These are phyloP conservation scores for Colletotrichum spinosum DNA, from an alignment of 2,329 filamentous ascomycete genomes.

Conservation along the genomic window DNA sequence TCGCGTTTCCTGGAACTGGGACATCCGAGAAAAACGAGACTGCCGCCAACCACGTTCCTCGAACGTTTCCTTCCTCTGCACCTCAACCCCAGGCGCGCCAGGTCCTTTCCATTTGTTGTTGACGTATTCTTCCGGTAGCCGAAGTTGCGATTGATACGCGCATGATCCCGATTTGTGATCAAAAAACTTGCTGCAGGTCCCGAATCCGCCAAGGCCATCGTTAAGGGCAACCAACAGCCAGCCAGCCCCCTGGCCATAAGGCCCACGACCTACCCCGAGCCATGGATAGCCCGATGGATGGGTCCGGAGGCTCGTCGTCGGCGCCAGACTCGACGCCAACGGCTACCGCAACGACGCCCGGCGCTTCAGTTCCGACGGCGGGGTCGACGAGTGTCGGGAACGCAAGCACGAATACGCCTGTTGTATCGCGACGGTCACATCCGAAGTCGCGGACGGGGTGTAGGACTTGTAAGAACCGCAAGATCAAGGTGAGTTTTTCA, in stretches of 20 bases:
- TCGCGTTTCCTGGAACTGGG: slow-evolving; percentile 17
- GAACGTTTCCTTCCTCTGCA: slow-evolving; percentile 30
- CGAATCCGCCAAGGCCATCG: not conserved
- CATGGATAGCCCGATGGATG: slow-evolving; percentile 37
- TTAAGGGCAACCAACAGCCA: not conserved
- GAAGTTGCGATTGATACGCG: not conserved
- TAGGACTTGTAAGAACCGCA: slow-evolving; percentile 65
- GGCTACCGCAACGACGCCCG: slow-evolving; percentile 29
- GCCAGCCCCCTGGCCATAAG: not conserved
- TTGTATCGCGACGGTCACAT: slow-evolving; percentile 61
- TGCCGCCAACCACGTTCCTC: slow-evolving; percentile 30
- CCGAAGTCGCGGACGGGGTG: slow-evolving; percentile 67
- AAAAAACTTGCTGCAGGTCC: slow-evolving; percentile 5
- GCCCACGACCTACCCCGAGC: too few relatives aligned
- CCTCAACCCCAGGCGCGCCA: slow-evolving; percentile 8
- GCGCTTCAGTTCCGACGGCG: slow-evolving; percentile 2
- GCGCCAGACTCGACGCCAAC: slow-evolving; percentile 33
- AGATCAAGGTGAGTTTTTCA: slow-evolving; percentile 54
- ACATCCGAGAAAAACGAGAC: slow-evolving; percentile 36
- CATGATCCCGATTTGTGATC: not conserved
- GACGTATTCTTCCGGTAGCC: not conserved
- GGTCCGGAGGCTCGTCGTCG: slow-evolving; percentile 34
- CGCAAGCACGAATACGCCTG: slow-evolving; percentile 5
- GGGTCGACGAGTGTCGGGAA: not conserved
- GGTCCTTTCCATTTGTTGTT: slow-evolving; percentile 15